Percentiles rank a stretch among this genome's conserved stretches.
Evolutionary conservation across 768 basidiomycete genomes (phyloP).

Genomic region (Russula foetens): DNA sequence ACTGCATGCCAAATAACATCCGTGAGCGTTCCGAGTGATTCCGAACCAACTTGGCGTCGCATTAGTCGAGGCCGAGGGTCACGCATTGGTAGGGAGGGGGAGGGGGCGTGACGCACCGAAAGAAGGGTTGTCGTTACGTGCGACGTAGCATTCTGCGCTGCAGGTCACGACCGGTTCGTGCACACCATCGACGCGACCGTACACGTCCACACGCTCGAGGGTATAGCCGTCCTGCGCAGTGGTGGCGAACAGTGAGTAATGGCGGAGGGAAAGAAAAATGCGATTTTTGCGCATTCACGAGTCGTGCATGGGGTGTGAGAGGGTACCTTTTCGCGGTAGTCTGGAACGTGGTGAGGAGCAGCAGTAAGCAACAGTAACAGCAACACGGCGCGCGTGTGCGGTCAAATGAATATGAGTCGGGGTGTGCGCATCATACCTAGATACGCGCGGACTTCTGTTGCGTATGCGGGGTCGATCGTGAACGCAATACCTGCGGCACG

Average conservation of each 20-base stretch:
- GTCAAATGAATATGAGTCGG: no score
- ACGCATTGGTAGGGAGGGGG: background rate
- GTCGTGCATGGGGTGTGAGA: no score
- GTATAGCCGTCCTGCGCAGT: conserved; percentile 78
- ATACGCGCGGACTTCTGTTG: conserved; percentile 72
- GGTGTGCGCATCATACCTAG: conserved; percentile 45
- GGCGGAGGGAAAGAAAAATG: background rate
- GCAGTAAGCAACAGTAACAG: background rate
- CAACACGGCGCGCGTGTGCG: background rate
- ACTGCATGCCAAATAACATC: conserved; percentile 61
- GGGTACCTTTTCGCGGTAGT: conserved; percentile 76
- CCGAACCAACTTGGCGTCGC: conserved; percentile 58
- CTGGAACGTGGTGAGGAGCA: conserved; percentile 24
- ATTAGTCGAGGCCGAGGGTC: background rate
- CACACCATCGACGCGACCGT: conserved; percentile 43
- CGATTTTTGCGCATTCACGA: no score
- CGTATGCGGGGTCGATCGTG: conserved; percentile 73
- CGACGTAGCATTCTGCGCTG: conserved; percentile 79
- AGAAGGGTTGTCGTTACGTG: conserved; percentile 77
- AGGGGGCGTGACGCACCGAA: conserved; percentile 51
- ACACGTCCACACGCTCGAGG: conserved; percentile 67
- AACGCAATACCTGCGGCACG: conserved; percentile 63
- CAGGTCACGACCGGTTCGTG: conserved; percentile 48
- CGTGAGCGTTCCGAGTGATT: conserved; percentile 64
- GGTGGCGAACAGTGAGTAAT: background rate